Evolutionary conservation across 2,329 filamentous ascomycete genomes (phyloP), one percentile per base, ranked within the genome.

Genomic region (Neopestalotiopsis sp.): DNA sequence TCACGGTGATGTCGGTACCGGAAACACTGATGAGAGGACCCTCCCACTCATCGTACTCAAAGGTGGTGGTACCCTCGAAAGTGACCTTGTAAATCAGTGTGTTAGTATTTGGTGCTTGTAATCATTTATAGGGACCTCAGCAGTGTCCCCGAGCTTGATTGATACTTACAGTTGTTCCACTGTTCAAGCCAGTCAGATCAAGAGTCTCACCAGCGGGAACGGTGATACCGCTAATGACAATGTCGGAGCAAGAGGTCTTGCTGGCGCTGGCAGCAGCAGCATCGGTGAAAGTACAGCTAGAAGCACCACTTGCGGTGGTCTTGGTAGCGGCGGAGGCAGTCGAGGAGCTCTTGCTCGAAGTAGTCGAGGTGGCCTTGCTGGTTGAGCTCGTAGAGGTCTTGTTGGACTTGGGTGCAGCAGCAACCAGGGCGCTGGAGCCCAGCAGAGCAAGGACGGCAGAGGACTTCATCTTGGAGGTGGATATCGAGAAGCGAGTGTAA

Each of bases 11-110:
- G 70, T 82, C 81, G 45, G 78, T 86, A 56, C 90, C 91, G 1
- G 86, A 86, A 71, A 92, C 82, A 34, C 85, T 84, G 73, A 93
- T 84, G 14, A 93, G 82, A 59, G 90, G 90, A 0, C 91, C 90
- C 1, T 78, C 77, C 90, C 90, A 92, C 74, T 90, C 86, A 71
- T 88, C 82, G 80, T 91, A 92, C 24, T 84, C 90, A 74, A 90
- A 93, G 67, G 86, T 89, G n/a, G 90, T 92, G 14, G 83, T 87
- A 58, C 91, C 91, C 68, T 88, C 61, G 61, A 64, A 66, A 12
- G 45, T 52, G 45, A 52, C 45, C 45, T 52, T 52, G 45, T 20
- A 14, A 78, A 38, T 60, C 28, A 20, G 10, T 17, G 24, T 17
- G 32, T 63, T 20, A 38, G 60, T 10, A 4, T 20, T 14, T 38